Base-by-base conservation (phyloP, 2,329 filamentous ascomycete genomes). In the Paramyrothecium roridum region DNA sequence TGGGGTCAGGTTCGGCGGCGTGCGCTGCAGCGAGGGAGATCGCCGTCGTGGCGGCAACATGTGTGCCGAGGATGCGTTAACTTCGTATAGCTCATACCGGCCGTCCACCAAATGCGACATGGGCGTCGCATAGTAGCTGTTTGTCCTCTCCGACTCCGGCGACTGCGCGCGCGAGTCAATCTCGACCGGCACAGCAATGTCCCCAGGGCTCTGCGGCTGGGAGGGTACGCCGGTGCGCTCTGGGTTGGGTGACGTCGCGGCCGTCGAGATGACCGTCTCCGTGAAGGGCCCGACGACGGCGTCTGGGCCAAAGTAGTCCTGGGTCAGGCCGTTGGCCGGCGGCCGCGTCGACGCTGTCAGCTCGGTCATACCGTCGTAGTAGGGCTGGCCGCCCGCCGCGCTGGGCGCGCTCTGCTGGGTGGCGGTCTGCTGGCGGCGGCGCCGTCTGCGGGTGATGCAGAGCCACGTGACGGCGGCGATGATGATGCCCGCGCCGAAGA, bases 171-270 rank as follows among this genome's bases (percentile, higher is more conserved):
- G 10, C 48, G 76, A 76, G 56, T 77, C 80, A 13, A 86, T 80
- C 71, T 86, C 83, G 3, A 85, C 80, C 3, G 82, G 76, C 20
- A 70, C 71, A 1, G 73, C 67, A 45, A 83, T 81, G 60, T 83
- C 80, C 11, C 71, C 73, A 3, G 81, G 80, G 16, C 68, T 70
- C 13, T 80, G 69, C 8, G 82, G 80, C 48, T 66, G 65, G 21
- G 72, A 53, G 3, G 77, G 75, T 21, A 80, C 77, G 13, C 37
- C 37, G 1, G 74, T 75, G 34, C 72, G 67, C n/a, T 60, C 59
- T n/a, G 58, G 61, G 3, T 64, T 66, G 3, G 71, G 70, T 55
- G 67, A 70, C 33, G 69, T 67, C 8, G 65, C 64, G 21, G 61
- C 64, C 43, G 59, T 61, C 10, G 60, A 51, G 33, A 40, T 63